Percentiles rank a stretch among this genome's conserved stretches.
These are phyloP conservation scores for Astragalus glycyphyllos DNA, from an alignment of 306 rosid genomes.

Conservation along the genomic window DNA sequence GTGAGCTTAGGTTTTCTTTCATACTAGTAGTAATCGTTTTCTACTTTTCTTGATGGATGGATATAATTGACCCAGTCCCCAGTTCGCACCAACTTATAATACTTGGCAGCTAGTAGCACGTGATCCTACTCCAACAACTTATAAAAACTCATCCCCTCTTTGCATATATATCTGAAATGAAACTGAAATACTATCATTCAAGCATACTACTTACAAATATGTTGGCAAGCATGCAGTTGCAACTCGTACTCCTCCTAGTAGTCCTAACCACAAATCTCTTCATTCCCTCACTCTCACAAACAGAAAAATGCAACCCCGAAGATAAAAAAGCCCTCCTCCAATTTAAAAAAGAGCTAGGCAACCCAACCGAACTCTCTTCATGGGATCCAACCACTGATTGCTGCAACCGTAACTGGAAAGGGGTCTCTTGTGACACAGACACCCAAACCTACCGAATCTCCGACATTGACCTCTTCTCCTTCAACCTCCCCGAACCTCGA, in stretches of 20 bases:
- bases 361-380: constrained; percentile 38
- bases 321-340: constrained; percentile 39
- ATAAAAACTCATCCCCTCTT: too few species aligned
- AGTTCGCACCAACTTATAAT: too few species aligned
- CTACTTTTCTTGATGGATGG: too few species aligned
- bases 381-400: constrained; percentile 41
- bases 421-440: constrained; percentile 40
- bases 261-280: neutral
- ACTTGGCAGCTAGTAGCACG: too few species aligned
- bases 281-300: neutral
- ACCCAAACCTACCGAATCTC: constrained; percentile 41
- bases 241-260: neutral
- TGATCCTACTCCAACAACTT: too few species aligned
- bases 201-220: too few species aligned
- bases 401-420: constrained; percentile 27
- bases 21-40: too few species aligned
- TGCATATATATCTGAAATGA: too few species aligned
- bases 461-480: neutral
- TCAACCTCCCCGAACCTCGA: constrained; percentile 7
- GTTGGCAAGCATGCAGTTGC: neutral
- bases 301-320: constrained; percentile 39
- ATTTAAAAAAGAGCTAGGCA: constrained; percentile 33
- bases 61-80: too few species aligned
- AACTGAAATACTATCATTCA: too few species aligned
- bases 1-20: too few species aligned